Conservation (phyloP, 140 eudicot genomes). For the Erigeron philadelphicus region DNA sequence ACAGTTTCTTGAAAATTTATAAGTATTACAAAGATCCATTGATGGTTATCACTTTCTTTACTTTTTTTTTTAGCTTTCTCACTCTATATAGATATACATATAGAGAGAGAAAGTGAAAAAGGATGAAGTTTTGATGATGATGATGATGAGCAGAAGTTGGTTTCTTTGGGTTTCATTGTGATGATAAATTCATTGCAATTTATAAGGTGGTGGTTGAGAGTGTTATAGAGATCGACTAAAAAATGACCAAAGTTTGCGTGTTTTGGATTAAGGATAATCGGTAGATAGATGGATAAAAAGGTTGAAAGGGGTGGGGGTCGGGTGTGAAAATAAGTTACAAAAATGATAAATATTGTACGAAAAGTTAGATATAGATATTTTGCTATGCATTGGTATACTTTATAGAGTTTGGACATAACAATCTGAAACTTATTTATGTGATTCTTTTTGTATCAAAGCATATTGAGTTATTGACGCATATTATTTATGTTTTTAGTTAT, state of each 20-base stretch:
- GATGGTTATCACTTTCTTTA: slow-evolving; percentile 21
- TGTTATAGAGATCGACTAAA: background rate
- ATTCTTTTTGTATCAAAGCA: too few species aligned
- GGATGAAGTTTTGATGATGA: background rate
- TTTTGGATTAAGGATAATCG: background rate
- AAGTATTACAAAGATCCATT: slow-evolving; percentile 34
- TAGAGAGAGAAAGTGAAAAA: slow-evolving; percentile 21
- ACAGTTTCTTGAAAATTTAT: slow-evolving; percentile 13
- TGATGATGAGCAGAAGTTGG: slow-evolving; percentile 23
- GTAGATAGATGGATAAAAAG: slow-evolving; percentile 13
- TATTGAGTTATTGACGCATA: too few species aligned
- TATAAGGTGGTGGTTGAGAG: slow-evolving; percentile 32
- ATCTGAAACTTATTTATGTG: too few species aligned
- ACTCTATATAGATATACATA: slow-evolving; percentile 28
- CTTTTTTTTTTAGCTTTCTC: slow-evolving; percentile 19
- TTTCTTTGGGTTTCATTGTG: slow-evolving; percentile 3
- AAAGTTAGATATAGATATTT: background rate
- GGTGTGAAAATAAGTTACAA: background rate
- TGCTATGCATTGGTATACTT: too few species aligned
- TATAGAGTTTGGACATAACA: too few species aligned
- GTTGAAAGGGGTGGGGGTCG: background rate
- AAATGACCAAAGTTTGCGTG: slow-evolving; percentile 11
- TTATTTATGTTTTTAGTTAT: too few species aligned
- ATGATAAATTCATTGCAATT: slow-evolving; percentile 21
- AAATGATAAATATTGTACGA: background rate